These are phyloP conservation scores for Thalassia testudinum DNA, from an alignment of 116 monocot species.

Conservation along the genomic window DNA sequence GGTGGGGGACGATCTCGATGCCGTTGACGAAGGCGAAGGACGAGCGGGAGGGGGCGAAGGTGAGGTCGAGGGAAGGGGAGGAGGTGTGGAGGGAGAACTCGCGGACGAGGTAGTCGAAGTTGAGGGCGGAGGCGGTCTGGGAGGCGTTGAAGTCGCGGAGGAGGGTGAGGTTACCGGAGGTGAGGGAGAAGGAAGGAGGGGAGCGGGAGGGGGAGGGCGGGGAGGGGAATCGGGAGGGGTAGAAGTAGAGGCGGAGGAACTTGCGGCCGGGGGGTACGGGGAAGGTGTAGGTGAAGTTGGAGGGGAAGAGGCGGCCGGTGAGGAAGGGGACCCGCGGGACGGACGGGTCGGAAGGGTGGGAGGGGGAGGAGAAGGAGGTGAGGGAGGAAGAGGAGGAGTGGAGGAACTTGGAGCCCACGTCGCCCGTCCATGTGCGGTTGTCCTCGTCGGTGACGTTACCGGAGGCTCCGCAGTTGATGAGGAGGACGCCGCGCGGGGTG, in stretches of 20 bases:
- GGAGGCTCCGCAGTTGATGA: constrained; percentile 39
- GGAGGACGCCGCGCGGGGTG: constrained; percentile 15
- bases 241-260: constrained; percentile 74
- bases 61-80: constrained; percentile 24
- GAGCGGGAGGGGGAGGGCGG: constrained; percentile 11
- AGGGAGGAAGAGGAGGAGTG: background rate
- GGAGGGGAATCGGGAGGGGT: constrained; percentile 17
- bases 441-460: constrained; percentile 7
- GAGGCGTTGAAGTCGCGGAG: constrained; percentile 51
- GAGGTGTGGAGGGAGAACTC: constrained; percentile 52
- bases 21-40: constrained; percentile 66
- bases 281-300: constrained; percentile 57
- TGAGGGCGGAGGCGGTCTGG: constrained; percentile 28
- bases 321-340: constrained; percentile 38
- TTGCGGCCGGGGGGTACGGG: constrained; percentile 54
- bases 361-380: too few species aligned
- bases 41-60: constrained; percentile 32
- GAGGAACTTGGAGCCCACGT: constrained; percentile 27
- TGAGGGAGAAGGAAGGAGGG: constrained; percentile 27
- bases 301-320: constrained; percentile 47
- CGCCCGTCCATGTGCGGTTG: constrained; percentile 29
- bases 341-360: too few species aligned
- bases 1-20: constrained; percentile 51
- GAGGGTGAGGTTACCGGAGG: constrained; percentile 24
- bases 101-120: constrained; percentile 26